Conservation (phyloP, 176 grass and related monocot species). For the Saccharum officinarum region DNA sequence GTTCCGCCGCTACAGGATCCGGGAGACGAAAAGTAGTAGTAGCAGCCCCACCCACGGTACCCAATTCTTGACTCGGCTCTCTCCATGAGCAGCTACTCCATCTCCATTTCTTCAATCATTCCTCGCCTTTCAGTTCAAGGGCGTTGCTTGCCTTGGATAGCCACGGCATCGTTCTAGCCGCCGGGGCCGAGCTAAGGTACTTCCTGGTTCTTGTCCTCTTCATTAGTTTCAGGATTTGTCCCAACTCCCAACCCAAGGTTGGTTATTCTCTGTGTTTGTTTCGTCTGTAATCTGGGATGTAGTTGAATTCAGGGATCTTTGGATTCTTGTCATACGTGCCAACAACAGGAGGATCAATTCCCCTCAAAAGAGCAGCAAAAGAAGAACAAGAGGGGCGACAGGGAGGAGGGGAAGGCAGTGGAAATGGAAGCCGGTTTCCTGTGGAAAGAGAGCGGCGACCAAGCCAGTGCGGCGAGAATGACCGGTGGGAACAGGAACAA, state of each 20-base stretch:
- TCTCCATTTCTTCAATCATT: not conserved
- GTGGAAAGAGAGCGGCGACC: conserved; percentile 7
- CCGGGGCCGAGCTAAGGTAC: not conserved
- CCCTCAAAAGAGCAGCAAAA: not conserved
- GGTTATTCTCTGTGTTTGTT: not conserved
- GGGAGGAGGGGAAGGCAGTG: not conserved
- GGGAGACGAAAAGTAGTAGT: not conserved
- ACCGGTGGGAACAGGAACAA: conserved; percentile 30
- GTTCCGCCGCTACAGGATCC: not conserved
- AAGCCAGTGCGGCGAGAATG: conserved; percentile 11
- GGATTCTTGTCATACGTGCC: not conserved
- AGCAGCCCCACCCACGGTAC: not conserved
- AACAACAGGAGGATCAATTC: not conserved
- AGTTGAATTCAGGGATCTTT: conserved; percentile 15
- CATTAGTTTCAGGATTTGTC: conserved; percentile 14
- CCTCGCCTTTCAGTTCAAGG: too few relatives aligned
- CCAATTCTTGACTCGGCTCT: conserved; percentile 23
- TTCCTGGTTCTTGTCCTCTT: not conserved
- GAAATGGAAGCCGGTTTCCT: conserved; percentile 28
- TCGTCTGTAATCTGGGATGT: conserved; percentile 8
- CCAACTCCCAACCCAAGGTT: not conserved
- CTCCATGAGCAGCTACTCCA: not conserved
- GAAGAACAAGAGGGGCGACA: not conserved
- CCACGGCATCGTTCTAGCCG: not conserved
- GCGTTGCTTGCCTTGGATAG: not conserved